Conservation (phyloP, 352 stramenopile genomes). For the Globisporangium iwayamae region DNA sequence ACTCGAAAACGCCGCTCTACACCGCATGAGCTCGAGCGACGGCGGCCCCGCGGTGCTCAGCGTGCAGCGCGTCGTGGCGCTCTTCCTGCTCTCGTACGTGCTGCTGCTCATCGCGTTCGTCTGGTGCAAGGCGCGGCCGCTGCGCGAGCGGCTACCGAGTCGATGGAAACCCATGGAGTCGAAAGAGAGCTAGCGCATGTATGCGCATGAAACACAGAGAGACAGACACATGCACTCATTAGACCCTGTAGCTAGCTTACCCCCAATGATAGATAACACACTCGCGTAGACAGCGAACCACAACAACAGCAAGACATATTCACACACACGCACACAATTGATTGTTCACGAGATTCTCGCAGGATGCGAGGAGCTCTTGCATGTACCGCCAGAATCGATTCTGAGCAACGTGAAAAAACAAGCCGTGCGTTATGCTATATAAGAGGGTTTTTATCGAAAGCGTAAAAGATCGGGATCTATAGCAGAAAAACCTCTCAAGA, state of each 20-base stretch:
- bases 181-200: conserved; percentile 47
- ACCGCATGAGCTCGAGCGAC: conserved; percentile 24
- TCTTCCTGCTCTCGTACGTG: conserved; percentile 67
- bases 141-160: conserved; percentile 71
- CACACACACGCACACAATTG: background rate
- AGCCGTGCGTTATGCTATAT: too few species aligned
- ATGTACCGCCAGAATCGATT: conserved; percentile 4
- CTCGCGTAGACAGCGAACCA: background rate
- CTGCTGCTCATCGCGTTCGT: conserved; percentile 67
- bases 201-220: too few species aligned
- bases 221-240: background rate
- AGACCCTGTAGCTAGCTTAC: background rate
- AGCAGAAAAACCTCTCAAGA: too few species aligned
- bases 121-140: conserved; percentile 69
- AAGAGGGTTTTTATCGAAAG: too few species aligned
- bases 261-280: background rate
- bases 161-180: conserved; percentile 74
- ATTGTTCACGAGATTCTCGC: background rate
- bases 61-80: conserved; percentile 61
- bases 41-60: conserved; percentile 29
- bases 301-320: background rate
- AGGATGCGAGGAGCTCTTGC: background rate
- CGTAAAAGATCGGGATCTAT: too few species aligned
- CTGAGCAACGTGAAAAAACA: background rate
- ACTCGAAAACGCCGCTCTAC: conserved; percentile 29